Evolutionary conservation across 2,329 filamentous ascomycete genomes (phyloP), one percentile per base, ranked within the genome.

Genomic region (Sodiomyces alkalinus): DNA sequence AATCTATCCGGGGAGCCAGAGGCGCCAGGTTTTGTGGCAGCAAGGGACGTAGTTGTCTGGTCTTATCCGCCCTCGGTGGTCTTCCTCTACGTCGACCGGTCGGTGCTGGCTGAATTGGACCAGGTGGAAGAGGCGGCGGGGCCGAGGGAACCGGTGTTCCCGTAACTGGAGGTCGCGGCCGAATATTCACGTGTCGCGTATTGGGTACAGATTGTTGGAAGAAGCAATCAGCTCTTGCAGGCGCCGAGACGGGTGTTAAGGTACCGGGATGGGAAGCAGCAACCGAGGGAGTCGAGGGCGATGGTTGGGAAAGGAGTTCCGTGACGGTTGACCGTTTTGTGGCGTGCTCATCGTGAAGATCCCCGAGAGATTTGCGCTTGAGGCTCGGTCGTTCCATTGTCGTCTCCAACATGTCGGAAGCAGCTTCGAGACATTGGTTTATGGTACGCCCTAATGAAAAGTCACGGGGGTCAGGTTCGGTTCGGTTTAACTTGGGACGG

Each of bases 21-120:
- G 48, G 49, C 11, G 45, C 45, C 7, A 51, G 39, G 8, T 36
- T 40, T 21, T 47, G 47, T 10, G 52, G 51, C n/a, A 48, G 37
- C 11, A 45, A 38, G 8, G 51, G 43, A 14, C 37, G 42, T 7
- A 47, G 39, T 23, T 45, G 39, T 6, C 35, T 29, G n/a, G 44
- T 53, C 34, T 54, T 57, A 31, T 60, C 58, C 7, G 53, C 49
- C 31, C 58, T 52, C 11, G 58, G 52, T 4, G 59, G 59, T 20
- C 59, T 51, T 2, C 59, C 59, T 31, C 58, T 51, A 40, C 60
- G 62, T 39, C 50, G 58, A 9, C 44, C 32, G 3, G 29, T 18
- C 22, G 27, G 20, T 11, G 16, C 14, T 7, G 21, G 26, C 8
- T 20, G 26, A 9, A 12, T 20, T 7, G 17, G 13, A 16, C 17